A percentile compares a stretch with the other conserved stretches of the same genome.
Evolutionary conservation across 1,284 basidiomycete species (phyloP).

Genomic region (Caloboletus inedulis): DNA sequence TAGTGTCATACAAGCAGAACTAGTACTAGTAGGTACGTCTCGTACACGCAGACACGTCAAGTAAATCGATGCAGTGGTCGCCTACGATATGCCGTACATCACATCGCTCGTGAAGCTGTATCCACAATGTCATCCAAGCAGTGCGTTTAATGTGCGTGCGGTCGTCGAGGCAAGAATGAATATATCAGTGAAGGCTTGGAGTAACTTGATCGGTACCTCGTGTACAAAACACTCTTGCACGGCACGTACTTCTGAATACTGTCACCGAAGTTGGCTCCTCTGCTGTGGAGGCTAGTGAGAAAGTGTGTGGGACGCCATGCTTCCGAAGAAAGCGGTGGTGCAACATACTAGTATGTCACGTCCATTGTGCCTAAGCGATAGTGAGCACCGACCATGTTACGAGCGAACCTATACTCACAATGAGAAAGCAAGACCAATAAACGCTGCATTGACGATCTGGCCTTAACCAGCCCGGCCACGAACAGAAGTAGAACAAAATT

Average conservation of each 20-base stretch:
- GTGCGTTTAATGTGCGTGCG: conserved; percentile 58
- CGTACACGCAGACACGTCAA: too few species aligned
- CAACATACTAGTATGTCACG: conserved; percentile 56
- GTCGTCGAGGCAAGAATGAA: conserved; percentile 74
- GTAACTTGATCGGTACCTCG: neutral
- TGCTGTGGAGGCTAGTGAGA: conserved; percentile 46
- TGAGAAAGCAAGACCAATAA: conserved; percentile 74
- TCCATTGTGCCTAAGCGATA: conserved; percentile 45
- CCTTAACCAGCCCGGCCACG: neutral
- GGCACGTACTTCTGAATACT: conserved; percentile 50
- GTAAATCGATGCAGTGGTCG: conserved; percentile 18
- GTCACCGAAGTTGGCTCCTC: conserved; percentile 63
- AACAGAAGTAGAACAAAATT: neutral
- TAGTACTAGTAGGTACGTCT: too few species aligned
- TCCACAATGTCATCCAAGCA: conserved; percentile 69
- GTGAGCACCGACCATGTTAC: conserved; percentile 2
- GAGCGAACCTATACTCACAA: conserved; percentile 40
- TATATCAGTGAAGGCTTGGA: conserved; percentile 59
- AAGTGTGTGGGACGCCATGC: neutral
- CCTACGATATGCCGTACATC: conserved; percentile 78
- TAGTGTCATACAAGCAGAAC: too few species aligned
- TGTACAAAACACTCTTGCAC: neutral
- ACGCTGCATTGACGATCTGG: conserved; percentile 37
- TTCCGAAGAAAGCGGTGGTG: neutral
- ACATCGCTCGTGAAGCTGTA: conserved; percentile 63